These are phyloP conservation scores for Cornus controversa DNA, from an alignment of 148 eudicot species.

Conservation along the genomic window DNA sequence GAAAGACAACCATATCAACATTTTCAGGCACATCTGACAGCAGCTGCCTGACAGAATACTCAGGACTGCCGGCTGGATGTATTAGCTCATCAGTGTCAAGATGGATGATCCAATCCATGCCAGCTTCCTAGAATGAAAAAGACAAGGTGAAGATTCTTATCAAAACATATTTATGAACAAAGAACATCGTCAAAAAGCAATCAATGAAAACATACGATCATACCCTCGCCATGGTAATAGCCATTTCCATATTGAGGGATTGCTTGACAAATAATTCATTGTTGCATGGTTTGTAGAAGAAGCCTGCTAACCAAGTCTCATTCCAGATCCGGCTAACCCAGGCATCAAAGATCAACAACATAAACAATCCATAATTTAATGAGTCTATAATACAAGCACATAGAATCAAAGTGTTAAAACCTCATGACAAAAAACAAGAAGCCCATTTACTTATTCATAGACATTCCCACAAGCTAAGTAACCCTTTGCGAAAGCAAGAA, in stretches of 20 bases:
- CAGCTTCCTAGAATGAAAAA: constrained; percentile 45
- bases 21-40: constrained; percentile 48
- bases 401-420: neutral
- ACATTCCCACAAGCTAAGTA: neutral
- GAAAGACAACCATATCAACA: constrained; percentile 60
- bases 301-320: constrained; percentile 61
- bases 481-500: too few species aligned
- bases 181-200: neutral
- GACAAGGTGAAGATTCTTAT: constrained; percentile 4
- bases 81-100: constrained; percentile 86
- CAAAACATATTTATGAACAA: neutral
- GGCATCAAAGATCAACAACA: neutral
- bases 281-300: constrained; percentile 88
- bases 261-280: constrained; percentile 83
- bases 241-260: constrained; percentile 85
- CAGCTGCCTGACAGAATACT: constrained; percentile 58
- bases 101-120: constrained; percentile 89
- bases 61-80: constrained; percentile 71
- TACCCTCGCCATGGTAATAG: constrained; percentile 80
- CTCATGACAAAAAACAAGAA: neutral
- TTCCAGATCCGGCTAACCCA: constrained; percentile 72
- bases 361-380: neutral
- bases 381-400: neutral
- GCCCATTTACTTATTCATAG: neutral
- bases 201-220: neutral